Base-by-base conservation (phyloP, 495 filamentous ascomycete genomes). In the Immersiella caudata region DNA sequence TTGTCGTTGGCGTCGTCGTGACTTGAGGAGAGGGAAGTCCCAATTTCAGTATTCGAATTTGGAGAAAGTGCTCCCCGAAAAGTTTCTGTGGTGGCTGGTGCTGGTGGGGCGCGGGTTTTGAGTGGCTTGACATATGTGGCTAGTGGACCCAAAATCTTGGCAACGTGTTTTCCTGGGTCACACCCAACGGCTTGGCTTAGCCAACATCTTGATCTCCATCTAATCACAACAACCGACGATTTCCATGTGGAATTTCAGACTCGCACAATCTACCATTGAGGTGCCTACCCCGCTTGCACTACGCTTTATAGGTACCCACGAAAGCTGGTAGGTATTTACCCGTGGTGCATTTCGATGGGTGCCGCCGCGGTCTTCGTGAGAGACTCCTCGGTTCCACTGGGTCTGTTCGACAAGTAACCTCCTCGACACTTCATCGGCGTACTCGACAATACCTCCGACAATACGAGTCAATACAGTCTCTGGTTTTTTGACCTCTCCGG, bases 71-170 rank as follows among this genome's bases (percentile, higher is more conserved):
- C 26, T 18, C 40, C 11, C 40, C 40, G 40, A 46, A 46, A 46
- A 14, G 33, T 55, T 72, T 67, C 57, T 72, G 70, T 70, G 70
- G 68, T 71, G 69, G 69, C 68, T 70, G 55, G 46, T 50, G 35
- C 9, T 20, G 61, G 29, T 9, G 24, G 25, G 22, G 11, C 20
- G n/a, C 40, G 24, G 18, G 29, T 33, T n/a, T 22, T 24, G 2
- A 27, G 6, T 49, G 65, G 52, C 33, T 40, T 49, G 33, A 29
- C 54, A 11, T 12, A 6, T 20, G 60, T 68, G 61, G 62, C 58
- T 69, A n/a, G 36, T 50, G 22, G 18, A 1, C 12, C 26, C 11
- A 7, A 22, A 24, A 12, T 65, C 21, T 65, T 67, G 67, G 56
- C 56, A 40, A 56, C 25, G 40, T 46, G 40, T 46, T 14, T 46